Base-by-base conservation (phyloP, 2,329 filamentous ascomycete species). In the Lachnellula hyalina region DNA sequence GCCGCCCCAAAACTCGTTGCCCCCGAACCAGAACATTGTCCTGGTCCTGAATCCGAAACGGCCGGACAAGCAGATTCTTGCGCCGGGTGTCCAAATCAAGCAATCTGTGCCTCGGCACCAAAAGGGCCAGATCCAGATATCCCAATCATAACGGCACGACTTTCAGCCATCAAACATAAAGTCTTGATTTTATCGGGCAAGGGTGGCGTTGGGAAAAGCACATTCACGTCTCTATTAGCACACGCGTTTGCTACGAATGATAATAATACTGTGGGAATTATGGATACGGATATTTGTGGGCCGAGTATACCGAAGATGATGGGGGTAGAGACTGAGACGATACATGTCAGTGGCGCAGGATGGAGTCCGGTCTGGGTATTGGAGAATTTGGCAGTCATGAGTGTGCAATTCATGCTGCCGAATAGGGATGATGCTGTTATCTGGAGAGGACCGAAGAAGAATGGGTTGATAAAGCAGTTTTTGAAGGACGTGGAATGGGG, bases 301-400 rank as follows among this genome's bases (percentile, higher is more conserved):
- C 94, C 94, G 0, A 90, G 85, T 61, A 96, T 99, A 66, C 94
- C 94, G 19, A 96, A 96, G 75, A 97, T 99, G 93, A 92, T 99
- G 86, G 94, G 94, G 35, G 93, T 96, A 1, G 92, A 96, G 72
- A 77, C 84, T 25, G 93, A 99, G 74, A 96, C 89, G 1, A 94
- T 99, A 51, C 94, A 99, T 70, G 84, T 96, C 51, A 94, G 86
- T 68, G 87, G 83, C 51, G 83, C 86, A 1, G 94, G 94, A 2
- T 96, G 92, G 94, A 90, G 87, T 68, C 94, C 94, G 0, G 93
- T 97, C 14, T 97, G 92, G 89, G 92, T 96, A 15, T 82, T 86
- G 65, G 94, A 97, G 65, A 99, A 97, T 65, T 77, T 99, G 3
- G 89, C 87, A 1, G 90, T 96, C 49, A 97, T 99, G 93, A 94